These are phyloP conservation scores for Solanum etuberosum DNA, from an alignment of 257 asterid genomes.

Conservation along the genomic window DNA sequence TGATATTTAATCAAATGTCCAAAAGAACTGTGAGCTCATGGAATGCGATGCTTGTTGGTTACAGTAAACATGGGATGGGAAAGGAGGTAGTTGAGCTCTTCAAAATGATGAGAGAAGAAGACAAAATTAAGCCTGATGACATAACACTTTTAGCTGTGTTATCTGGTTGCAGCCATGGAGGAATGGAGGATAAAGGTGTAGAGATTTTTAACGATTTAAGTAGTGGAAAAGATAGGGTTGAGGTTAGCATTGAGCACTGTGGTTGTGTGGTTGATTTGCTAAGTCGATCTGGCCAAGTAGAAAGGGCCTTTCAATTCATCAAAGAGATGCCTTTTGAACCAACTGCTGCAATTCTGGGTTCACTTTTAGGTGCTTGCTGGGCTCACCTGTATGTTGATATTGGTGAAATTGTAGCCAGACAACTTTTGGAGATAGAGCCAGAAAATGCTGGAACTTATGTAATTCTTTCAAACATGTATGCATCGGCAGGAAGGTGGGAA, in stretches of 20 bases:
- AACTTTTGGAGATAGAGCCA: slow-evolving; percentile 64
- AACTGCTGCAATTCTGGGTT: slow-evolving; percentile 76
- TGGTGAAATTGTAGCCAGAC: slow-evolving; percentile 56
- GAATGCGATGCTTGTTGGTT: slow-evolving; percentile 79
- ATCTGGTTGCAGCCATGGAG: slow-evolving; percentile 90
- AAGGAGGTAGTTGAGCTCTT: slow-evolving; percentile 47
- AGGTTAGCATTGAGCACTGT: slow-evolving; percentile 65
- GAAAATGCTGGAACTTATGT: slow-evolving; percentile 61
- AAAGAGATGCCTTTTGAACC: slow-evolving; percentile 66
- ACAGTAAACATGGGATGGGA: slow-evolving; percentile 67
- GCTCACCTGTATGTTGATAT: slow-evolving; percentile 39
- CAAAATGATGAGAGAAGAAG: slow-evolving; percentile 43
- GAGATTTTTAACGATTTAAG: slow-evolving; percentile 39
- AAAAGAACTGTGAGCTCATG: slow-evolving; percentile 66
- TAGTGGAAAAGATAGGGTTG: slow-evolving; percentile 8
- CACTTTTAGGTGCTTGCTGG: slow-evolving; percentile 84
- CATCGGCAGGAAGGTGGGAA: slow-evolving; percentile 68
- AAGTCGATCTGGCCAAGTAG: slow-evolving; percentile 72
- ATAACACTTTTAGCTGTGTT: slow-evolving; percentile 52
- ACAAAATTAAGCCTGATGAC: slow-evolving; percentile 33
- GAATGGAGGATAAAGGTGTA: slow-evolving; percentile 58
- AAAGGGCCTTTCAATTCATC: slow-evolving; percentile 55
- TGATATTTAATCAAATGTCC: slow-evolving; percentile 46
- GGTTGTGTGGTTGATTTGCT: slow-evolving; percentile 87
- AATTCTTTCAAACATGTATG: slow-evolving; percentile 56